Percentiles rank a stretch among this genome's conserved stretches.
Evolutionary conservation across 2,329 filamentous ascomycete species (phyloP).

Genomic region (Coniochaeta sp.): DNA sequence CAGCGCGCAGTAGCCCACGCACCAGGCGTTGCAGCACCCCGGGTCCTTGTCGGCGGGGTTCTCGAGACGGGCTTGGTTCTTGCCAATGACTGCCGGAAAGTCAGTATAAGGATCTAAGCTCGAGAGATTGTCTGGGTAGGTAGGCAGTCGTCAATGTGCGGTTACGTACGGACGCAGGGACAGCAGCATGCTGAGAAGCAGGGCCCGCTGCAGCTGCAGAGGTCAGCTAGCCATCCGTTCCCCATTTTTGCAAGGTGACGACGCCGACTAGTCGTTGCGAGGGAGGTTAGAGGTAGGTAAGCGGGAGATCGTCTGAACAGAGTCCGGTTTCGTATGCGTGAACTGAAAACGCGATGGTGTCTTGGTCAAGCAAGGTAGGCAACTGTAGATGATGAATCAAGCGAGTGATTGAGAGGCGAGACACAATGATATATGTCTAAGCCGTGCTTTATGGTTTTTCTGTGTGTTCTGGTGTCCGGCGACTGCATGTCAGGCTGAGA

Average conservation of each 20-base stretch:
- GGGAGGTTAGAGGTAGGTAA: not conserved
- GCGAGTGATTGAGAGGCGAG: too few relatives aligned
- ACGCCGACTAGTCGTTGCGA: not conserved
- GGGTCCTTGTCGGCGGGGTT: constrained; percentile 18
- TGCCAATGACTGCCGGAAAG: constrained; percentile 17
- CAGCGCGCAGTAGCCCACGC: constrained; percentile 8
- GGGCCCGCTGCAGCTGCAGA: constrained; percentile 20
- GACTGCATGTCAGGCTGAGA: not conserved
- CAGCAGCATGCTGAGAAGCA: constrained; percentile 20
- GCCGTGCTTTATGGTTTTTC: not conserved
- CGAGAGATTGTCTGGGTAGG: too few relatives aligned
- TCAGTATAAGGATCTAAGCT: too few relatives aligned
- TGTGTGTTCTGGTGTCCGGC: not conserved
- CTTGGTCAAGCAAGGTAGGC: too few relatives aligned
- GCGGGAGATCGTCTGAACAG: too few relatives aligned
- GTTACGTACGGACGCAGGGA: constrained; percentile 20
- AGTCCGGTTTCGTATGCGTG: too few relatives aligned
- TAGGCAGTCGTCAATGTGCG: too few relatives aligned
- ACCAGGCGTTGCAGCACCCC: constrained; percentile 14
- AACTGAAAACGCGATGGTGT: too few relatives aligned
- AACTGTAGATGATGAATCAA: too few relatives aligned
- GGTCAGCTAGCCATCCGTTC: constrained; percentile 13
- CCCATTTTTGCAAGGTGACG: not conserved
- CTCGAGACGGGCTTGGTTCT: constrained; percentile 21
- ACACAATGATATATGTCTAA: too few relatives aligned